Conservation (phyloP, 129 eudicot genomes). For the Helianthus tuberosus region DNA sequence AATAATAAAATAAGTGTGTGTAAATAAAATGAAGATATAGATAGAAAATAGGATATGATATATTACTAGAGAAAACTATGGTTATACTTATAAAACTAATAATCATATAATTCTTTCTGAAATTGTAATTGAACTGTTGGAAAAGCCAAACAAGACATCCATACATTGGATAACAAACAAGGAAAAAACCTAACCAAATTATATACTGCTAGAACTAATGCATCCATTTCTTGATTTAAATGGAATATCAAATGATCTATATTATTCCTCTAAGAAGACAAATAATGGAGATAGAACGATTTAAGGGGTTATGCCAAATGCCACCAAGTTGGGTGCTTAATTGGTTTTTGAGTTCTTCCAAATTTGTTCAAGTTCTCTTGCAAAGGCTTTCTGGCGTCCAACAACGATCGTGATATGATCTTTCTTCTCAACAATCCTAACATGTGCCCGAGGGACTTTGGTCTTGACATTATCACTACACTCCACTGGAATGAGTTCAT, state of each 20-base stretch:
- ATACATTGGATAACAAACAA: constrained; percentile 7
- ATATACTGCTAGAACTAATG: constrained; percentile 19
- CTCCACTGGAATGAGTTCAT: constrained; percentile 84
- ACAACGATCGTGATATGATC: constrained; percentile 93
- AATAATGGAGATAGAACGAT: not conserved
- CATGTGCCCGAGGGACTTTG: constrained; percentile 61
- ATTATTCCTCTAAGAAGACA: constrained; percentile 1
- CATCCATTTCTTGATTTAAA: constrained; percentile 34
- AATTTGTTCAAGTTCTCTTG: constrained; percentile 83
- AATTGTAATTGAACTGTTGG: not conserved
- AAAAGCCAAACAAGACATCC: not conserved
- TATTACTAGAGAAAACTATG: too few relatives aligned
- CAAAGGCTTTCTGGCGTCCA: constrained; percentile 78
- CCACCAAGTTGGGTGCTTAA: not conserved
- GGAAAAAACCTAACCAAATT: constrained; percentile 16
- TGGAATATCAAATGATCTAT: constrained; percentile 7
- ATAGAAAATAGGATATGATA: too few relatives aligned
- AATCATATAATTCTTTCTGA: too few relatives aligned
- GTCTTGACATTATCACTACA: constrained; percentile 77
- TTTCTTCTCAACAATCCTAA: constrained; percentile 65
- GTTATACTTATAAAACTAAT: too few relatives aligned
- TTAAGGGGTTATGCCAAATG: not conserved
- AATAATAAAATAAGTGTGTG: too few relatives aligned
- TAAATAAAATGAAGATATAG: too few relatives aligned
- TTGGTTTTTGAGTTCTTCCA: constrained; percentile 51